Evolutionary conservation across 2,329 filamentous ascomycete genomes (phyloP), one percentile per base, ranked within the genome.

Genomic region (Dactylella cylindrospora): DNA sequence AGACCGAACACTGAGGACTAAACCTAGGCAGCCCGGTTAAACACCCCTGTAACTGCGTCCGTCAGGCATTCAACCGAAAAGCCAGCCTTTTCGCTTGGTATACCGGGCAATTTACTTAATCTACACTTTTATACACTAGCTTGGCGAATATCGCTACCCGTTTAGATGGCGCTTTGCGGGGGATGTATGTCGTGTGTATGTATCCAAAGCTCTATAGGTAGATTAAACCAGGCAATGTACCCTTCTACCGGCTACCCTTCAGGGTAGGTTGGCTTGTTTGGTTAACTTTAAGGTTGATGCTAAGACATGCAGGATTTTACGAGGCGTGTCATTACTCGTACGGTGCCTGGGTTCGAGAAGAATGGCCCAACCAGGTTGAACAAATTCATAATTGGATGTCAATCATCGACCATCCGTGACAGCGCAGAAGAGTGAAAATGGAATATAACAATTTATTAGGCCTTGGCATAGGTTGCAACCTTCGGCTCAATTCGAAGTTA

Each of bases 21-120:
- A 28, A 46, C 17, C 31, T 43, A 36, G 29, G 12, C 6, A 3
- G 15, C 23, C 52, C 52, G 52, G 52, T 44, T 57, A 57, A 57
- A 43, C 25, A 33, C 26, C 33, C 51, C n/a, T 32, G 26, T 13
- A 17, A 22, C 20, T 13, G 26, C 36, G 35, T 25, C 19, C 26
- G 29, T 33, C 51, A 46, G 35, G 41, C 41, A 46, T 55, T 47
- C 32, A 32, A 44, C 41, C 51, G 51, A 55, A 31, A 33, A 49
- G 36, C 36, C 41, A 41, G 20, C 29, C 35, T 39, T 41, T 43
- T 50, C 52, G 52, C 52, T 57, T 57, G 43, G 23, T n/a, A 36
- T 49, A 36, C 44, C 43, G 44, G 52, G 23, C 29, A 23, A 23
- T 57, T 44, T 10, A 36, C 36, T 22, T 13, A 40, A 41, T 32